Evolutionary conservation across 2,329 filamentous ascomycete genomes (phyloP), one percentile per base, ranked within the genome.

Genomic region (Chrysoporthe puriensis): DNA sequence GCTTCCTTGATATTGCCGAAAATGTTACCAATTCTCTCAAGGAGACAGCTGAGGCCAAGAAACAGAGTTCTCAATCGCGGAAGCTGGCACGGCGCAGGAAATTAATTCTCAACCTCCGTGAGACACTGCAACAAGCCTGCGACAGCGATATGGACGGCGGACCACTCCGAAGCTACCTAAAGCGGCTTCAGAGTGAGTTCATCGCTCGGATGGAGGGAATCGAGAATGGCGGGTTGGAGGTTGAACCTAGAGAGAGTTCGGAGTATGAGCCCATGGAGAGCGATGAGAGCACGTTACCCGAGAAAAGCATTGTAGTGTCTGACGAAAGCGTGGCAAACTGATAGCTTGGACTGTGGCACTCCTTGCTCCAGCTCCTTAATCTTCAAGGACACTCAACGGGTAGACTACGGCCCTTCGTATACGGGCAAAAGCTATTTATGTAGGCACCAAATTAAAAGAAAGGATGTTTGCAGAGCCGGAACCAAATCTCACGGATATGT

Each of bases 151-250:
- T 94, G 82, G 83, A 90, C 43, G 87, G 90, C 0, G 83, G 85
- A 2, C 83, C 87, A 0, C 79, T 97, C 42, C 79, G 82, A 26
- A 81, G 80, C 57, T 94, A 92, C 84, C 77, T 96, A 57, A 81
- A 79, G 65, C 85, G 85, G 69, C 77, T 96, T 14, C 92, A 95
- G 75, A 85, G 85, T 61, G 92, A 96, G 64, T 97, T 97, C 73
- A 84, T 91, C 8, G 72, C 83, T 4, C 82, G 86, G 8, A 94
- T 97, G 92, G 84, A 87, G 32, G 84, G 83, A 1, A 86, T 94
- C 40, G 88, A 92, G 58, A 11, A 18, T 4, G 59, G 40, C 32
- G 46, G 42, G 56, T 34, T 18, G 4, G 36, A 42, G 1, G 50
- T 59, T 18, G 62, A 59, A 1, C 63, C 6, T 1, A 21, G 68